Evolutionary conservation across 805 yeast genomes (phyloP).

Genomic region (Saccharomycopsis capsularis): DNA sequence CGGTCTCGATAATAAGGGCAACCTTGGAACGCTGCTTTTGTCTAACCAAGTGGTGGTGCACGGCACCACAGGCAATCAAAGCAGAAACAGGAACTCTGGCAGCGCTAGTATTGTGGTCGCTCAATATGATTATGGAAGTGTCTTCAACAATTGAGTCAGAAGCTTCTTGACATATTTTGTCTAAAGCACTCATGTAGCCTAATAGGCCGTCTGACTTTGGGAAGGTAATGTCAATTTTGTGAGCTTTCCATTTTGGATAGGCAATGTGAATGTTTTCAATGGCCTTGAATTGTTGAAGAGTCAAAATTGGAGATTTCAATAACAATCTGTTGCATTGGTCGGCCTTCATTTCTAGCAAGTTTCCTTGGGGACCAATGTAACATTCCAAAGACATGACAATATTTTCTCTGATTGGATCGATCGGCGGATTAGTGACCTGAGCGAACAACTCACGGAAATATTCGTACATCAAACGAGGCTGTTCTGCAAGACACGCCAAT

Average conservation of each 20-base stretch:
- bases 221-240: conserved; percentile 83
- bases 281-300: conserved; percentile 67
- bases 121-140: conserved; percentile 65
- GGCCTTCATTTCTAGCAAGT: conserved; percentile 85
- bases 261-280: conserved; percentile 62
- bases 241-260: conserved; percentile 82
- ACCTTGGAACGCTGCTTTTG: conserved; percentile 95
- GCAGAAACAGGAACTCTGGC: conserved; percentile 77
- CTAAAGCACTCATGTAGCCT: conserved; percentile 81
- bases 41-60: conserved; percentile 92
- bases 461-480: conserved; percentile 85
- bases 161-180: conserved; percentile 81
- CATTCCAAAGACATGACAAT: conserved; percentile 97
- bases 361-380: conserved; percentile 97
- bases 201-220: conserved; percentile 72
- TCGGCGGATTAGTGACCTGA: conserved; percentile 98
- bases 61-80: conserved; percentile 90
- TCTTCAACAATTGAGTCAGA: conserved; percentile 73
- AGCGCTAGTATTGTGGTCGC: conserved; percentile 58
- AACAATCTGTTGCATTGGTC: conserved; percentile 84
- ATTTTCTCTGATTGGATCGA: conserved; percentile 94
- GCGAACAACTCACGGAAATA: conserved; percentile 96
- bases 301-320: conserved; percentile 75
- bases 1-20: conserved; percentile 86
- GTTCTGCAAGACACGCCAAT: conserved; percentile 87